Evolutionary conservation across 306 rosid genomes (phyloP).

Genomic region (Begonia peltatifolia): DNA sequence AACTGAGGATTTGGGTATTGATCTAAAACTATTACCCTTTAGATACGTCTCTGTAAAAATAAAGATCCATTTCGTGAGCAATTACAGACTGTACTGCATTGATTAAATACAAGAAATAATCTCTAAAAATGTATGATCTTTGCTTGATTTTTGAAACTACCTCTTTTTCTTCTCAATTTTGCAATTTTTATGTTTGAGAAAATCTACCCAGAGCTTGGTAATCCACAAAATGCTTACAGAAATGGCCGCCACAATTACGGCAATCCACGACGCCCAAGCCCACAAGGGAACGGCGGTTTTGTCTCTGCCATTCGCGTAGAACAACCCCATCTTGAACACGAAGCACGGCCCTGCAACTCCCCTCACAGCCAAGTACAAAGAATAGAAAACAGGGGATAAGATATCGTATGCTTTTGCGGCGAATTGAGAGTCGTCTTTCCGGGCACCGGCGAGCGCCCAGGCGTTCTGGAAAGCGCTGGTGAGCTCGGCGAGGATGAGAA

Average conservation of each 20-base stretch:
- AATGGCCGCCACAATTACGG: constrained; percentile 50
- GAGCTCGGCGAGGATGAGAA: constrained; percentile 61
- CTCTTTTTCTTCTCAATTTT: constrained; percentile 41
- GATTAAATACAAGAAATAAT: too few species aligned
- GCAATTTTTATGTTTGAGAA: constrained; percentile 23
- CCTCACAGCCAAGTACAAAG: constrained; percentile 41
- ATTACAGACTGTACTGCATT: too few species aligned
- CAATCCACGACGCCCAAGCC: constrained; percentile 83
- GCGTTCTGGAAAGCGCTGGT: constrained; percentile 75
- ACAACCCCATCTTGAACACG: constrained; percentile 40
- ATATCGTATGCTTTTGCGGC: constrained; percentile 35
- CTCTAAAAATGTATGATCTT: too few species aligned
- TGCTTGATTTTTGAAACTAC: constrained; percentile 8
- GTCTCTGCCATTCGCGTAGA: constrained; percentile 38
- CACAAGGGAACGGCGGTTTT: constrained; percentile 46
- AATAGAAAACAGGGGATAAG: constrained; percentile 57
- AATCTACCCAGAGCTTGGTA: constrained; percentile 61
- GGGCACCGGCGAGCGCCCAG: constrained; percentile 63
- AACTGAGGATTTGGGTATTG: background rate
- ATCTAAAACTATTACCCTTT: background rate
- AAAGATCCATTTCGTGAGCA: background rate
- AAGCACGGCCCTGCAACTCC: constrained; percentile 62
- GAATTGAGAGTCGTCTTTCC: constrained; percentile 23
- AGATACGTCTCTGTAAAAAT: background rate
- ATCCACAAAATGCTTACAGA: constrained; percentile 80